Base-by-base conservation (phyloP, 108 stramenopile species). In the Nitzschia inconspicua region DNA sequence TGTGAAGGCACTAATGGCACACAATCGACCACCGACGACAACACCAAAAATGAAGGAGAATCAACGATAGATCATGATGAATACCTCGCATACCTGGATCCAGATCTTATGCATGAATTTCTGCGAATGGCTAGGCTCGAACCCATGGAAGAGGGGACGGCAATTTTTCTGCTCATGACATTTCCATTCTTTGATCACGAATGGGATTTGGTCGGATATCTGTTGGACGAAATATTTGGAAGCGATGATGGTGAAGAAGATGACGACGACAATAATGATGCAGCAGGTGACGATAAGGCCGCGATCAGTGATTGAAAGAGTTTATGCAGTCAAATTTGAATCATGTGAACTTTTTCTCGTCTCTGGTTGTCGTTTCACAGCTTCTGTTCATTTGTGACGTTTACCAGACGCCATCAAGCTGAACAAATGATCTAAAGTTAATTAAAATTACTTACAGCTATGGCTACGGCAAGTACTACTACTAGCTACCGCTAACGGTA, bases 151-250 rank as follows among this genome's bases (percentile, higher is more conserved):
- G 74, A 83, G 11, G 66, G 57, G 2, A 72, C 82, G 20, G 65
- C 79, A 25, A 78, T 88, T 52, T 86, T 84, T 57, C 46, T 79
- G 4, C 68, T 91, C 8, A 81, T 91, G 82, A 85, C 84, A 4
- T 84, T 91, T 65, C 86, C 86, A 2, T 91, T 88, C 56, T 91
- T 78, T 60, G 86, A 91, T 47, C 84, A 85, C 32, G 89, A 91
- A 52, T 91, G 86, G 86, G 86, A 91, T 54, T 36, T 91, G 16
- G 59, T 83, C 37, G 89, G 86, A 13, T 91, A 67, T 65, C 37
- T 88, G 4, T 31, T 86, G 32, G 72, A 74, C n/a, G 39, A 52
- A 18, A 64, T 86, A 55, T 88, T 91, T 72, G 84, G 78, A 41
- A 69, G 44, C 22, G 77, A 72, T 8, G 51, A 64, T 18, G 72